Evolutionary conservation across 306 rosid genomes (phyloP).

Genomic region (apple (Malus domestica)): ASM211411v1 NC_041801.1:26716501-26717000

Average conservation of each 20-base stretch:
- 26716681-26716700: neutral
- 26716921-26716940: neutral
- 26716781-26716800: neutral
- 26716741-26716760: neutral
- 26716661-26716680: neutral
- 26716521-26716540: slow-evolving; percentile 77
- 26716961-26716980: neutral
- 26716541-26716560: slow-evolving; percentile 31
- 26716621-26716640: slow-evolving; percentile 63
- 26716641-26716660: neutral
- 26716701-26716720: no score
- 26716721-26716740: neutral
- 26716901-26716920: neutral
- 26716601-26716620: slow-evolving; percentile 68
- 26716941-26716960: slow-evolving; percentile 1
- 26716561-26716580: slow-evolving; percentile 16
- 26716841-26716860: neutral
- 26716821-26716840: neutral
- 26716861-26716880: neutral
- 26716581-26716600: slow-evolving; percentile 53
- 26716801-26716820: neutral
- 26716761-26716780: neutral
- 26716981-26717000: neutral
- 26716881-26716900: neutral
- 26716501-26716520: slow-evolving; percentile 45